Conservation (phyloP, 116 monocot genomes). For the Posidonia oceanica region DNA sequence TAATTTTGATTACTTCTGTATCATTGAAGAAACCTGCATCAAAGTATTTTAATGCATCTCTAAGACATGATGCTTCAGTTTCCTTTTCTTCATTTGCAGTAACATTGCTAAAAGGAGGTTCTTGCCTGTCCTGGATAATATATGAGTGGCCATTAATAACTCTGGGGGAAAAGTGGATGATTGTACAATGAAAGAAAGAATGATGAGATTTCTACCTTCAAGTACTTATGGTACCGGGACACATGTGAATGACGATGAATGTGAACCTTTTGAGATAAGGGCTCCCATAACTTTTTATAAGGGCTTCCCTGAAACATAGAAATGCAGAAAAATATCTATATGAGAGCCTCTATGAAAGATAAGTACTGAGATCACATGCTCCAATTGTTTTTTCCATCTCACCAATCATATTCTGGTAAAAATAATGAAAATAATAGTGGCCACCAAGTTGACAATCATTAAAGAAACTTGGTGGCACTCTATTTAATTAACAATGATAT, state of each 20-base stretch:
- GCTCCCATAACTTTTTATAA: constrained; percentile 20
- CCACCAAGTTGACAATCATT: too few relatives aligned
- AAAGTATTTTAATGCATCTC: constrained; percentile 34
- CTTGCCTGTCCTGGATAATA: constrained; percentile 23
- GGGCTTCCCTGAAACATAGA: constrained; percentile 23
- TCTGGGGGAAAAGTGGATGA: too few relatives aligned
- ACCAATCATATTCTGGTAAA: too few relatives aligned
- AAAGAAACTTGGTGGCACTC: too few relatives aligned
- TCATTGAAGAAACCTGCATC: constrained; percentile 72
- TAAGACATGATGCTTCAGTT: constrained; percentile 24
- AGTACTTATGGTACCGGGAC: constrained; percentile 45
- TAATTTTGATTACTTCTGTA: constrained; percentile 36
- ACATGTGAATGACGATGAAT: constrained; percentile 23
- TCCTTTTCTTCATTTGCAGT: constrained; percentile 11
- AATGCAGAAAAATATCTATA: background rate
- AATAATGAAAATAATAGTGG: too few relatives aligned
- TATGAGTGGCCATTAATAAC: too few relatives aligned
- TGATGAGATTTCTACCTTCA: constrained; percentile 28
- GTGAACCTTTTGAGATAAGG: constrained; percentile 17
- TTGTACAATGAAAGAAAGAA: background rate
- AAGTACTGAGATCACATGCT: too few relatives aligned
- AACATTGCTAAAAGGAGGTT: constrained; percentile 9
- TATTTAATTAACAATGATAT: too few relatives aligned
- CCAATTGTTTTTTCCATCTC: too few relatives aligned
- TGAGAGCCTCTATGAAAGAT: too few relatives aligned